Percentiles rank a stretch among this genome's conserved stretches.
Evolutionary conservation across 495 filamentous ascomycete species (phyloP).

Genomic region (Daldinia caldariorum): DNA sequence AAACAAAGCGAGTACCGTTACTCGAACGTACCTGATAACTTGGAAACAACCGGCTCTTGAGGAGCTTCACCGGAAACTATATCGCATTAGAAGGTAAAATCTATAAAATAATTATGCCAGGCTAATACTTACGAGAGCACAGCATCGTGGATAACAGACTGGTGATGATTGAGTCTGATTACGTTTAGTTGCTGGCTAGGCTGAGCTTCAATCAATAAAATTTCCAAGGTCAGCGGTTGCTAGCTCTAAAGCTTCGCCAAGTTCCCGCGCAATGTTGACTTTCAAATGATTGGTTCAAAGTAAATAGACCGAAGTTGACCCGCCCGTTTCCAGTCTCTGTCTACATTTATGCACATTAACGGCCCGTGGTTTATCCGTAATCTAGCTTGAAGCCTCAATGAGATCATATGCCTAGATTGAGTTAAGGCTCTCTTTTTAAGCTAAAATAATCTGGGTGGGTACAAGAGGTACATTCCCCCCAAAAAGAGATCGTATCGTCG

Average conservation of each 20-base stretch:
- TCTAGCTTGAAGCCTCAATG: too few species aligned
- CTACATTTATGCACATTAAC: neutral
- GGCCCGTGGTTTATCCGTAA: neutral
- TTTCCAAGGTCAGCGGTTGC: conserved; percentile 17
- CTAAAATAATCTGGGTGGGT: too few species aligned
- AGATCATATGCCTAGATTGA: neutral
- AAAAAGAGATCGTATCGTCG: neutral
- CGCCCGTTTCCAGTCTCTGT: neutral
- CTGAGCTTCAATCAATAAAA: conserved; percentile 27
- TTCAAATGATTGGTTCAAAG: conserved; percentile 29
- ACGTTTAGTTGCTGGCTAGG: conserved; percentile 22
- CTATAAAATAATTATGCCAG: neutral
- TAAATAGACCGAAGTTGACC: conserved; percentile 9
- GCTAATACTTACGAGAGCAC: conserved; percentile 43
- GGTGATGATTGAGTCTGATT: conserved; percentile 14
- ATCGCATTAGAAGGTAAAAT: conserved; percentile 26
- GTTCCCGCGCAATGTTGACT: conserved; percentile 36
- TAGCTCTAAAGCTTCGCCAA: conserved; percentile 27
- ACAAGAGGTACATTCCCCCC: neutral
- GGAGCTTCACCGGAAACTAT: conserved; percentile 97
- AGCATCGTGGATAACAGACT: conserved; percentile 35
- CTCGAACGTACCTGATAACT: conserved; percentile 79
- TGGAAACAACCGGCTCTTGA: conserved; percentile 91
- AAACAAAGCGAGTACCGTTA: conserved; percentile 6
- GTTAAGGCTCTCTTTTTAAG: too few species aligned